Base-by-base conservation (phyloP, 2,329 filamentous ascomycete genomes). In the Aspergillus awamori region DNA sequence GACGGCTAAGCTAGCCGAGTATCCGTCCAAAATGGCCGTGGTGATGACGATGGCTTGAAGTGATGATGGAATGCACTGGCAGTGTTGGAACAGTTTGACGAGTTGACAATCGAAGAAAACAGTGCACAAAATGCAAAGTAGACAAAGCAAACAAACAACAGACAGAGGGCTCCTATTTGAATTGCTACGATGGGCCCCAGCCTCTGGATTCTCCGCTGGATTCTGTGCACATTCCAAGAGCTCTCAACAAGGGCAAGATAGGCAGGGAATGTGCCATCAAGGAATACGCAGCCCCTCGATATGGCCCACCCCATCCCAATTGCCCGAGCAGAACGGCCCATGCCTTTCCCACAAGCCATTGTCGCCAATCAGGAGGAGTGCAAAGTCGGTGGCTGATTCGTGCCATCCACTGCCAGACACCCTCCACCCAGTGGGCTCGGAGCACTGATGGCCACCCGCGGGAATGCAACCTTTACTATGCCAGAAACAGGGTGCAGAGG, bases 71-170 rank as follows among this genome's bases (percentile, higher is more conserved):
- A 71, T 65, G 63, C 59, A 62, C 56, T 43, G 56, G 26, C n/a
- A n/a, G 24, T 56, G 53, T 56, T 56, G 52, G 64, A 55, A 62
- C 45, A 69, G 75, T 77, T 77, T 77, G 75, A 74, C 63, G 36
- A 57, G 61, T 71, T 72, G 72, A 68, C 73, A 75, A 76, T 71
- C 69, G 67, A 70, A 68, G 63, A 74, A 76, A 76, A 76, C 73
- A 75, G 67, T 74, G 73, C 73, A 74, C 66, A 76, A 65, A 66
- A 74, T 77, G 75, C 75, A 77, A 77, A 76, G 70, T 67, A 73
- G 68, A 72, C 75, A 77, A 77, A 77, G 73, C 71, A 77, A 77
- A 74, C 75, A 77, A 77, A 77, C 75, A 77, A 75, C 73, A 76
- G 75, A 71, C 61, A 60, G 57, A 70, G 58, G 68, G 65, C 60